phyloP scores from a whole-genome alignment of 352 stramenopile genomes.

The Phytopythium cucurbitacearum region DNA sequence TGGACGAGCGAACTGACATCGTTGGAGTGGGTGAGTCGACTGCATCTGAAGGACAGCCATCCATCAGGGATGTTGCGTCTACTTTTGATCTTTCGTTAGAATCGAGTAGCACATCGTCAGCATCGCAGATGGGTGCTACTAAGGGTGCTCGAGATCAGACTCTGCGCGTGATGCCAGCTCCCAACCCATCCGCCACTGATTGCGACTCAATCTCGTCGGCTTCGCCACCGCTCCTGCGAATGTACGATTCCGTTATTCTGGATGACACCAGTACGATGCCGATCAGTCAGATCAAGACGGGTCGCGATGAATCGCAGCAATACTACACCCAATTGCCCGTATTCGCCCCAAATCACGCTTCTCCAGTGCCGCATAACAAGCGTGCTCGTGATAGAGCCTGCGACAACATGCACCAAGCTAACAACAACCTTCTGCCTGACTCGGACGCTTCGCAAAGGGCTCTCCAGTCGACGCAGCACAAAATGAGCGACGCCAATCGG shows the following conservation, averaged over 20 bases:
- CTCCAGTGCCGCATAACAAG: too few species aligned
- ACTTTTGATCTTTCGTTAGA: too few species aligned
- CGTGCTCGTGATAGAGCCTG: too few species aligned
- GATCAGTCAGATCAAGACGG: neutral
- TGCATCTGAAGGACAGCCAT: too few species aligned
- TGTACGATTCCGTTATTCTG: conserved; percentile 3
- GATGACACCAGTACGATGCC: conserved; percentile 1
- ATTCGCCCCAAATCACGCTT: neutral
- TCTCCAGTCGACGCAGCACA: conserved; percentile 8
- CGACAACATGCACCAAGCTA: neutral
- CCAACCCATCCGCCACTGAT: neutral
- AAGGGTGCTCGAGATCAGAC: too few species aligned
- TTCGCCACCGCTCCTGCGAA: neutral
- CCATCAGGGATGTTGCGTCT: too few species aligned
- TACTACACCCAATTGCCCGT: neutral
- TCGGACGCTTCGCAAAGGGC: too few species aligned
- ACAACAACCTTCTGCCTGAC: neutral
- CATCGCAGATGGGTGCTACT: too few species aligned
- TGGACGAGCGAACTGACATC: conserved; percentile 41
- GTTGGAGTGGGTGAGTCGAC: too few species aligned
- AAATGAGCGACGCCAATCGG: conserved; percentile 38
- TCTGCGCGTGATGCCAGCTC: too few species aligned
- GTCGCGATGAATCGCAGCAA: conserved; percentile 3
- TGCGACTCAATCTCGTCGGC: neutral
- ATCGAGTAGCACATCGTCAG: too few species aligned